Evolutionary conservation across 257 asterid genomes (phyloP).

Genomic region (Solanum phureja): DNA sequence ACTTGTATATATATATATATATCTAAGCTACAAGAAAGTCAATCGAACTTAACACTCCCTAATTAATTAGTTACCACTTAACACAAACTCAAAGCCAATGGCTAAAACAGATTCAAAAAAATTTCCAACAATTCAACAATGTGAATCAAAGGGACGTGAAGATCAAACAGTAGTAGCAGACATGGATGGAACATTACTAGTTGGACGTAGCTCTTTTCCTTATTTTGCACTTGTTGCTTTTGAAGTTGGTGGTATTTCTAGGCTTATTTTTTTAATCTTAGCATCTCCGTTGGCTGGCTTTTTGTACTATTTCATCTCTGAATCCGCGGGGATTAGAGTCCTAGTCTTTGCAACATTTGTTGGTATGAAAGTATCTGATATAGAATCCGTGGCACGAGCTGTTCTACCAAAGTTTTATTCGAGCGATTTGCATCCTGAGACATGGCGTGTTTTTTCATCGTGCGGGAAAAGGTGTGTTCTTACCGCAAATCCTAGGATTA

Average conservation of each 20-base stretch:
- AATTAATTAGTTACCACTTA: background rate
- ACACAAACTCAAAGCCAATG: conserved; percentile 7
- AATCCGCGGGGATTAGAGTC: conserved; percentile 49
- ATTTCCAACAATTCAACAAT: conserved; percentile 23
- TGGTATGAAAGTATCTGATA: conserved; percentile 39
- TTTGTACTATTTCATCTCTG: conserved; percentile 44
- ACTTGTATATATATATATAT: background rate
- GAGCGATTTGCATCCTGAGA: conserved; percentile 52
- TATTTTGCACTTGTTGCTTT: conserved; percentile 68
- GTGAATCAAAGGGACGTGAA: conserved; percentile 31
- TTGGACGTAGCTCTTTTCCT: conserved; percentile 54
- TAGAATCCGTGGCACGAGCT: conserved; percentile 60
- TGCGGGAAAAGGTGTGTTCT: conserved; percentile 50
- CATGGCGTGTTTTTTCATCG: conserved; percentile 62
- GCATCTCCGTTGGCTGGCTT: conserved; percentile 52
- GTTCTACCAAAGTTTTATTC: conserved; percentile 63
- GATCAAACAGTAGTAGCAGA: conserved; percentile 42
- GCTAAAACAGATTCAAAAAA: background rate
- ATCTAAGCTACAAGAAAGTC: background rate
- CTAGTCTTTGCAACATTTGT: conserved; percentile 48
- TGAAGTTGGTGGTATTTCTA: conserved; percentile 58
- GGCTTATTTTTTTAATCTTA: conserved; percentile 47
- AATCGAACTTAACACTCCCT: background rate
- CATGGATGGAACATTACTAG: conserved; percentile 57
- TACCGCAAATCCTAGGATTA: conserved; percentile 66